Base-by-base conservation (phyloP, 2,329 filamentous ascomycete genomes). In the Aspergillus bombycis region DNA sequence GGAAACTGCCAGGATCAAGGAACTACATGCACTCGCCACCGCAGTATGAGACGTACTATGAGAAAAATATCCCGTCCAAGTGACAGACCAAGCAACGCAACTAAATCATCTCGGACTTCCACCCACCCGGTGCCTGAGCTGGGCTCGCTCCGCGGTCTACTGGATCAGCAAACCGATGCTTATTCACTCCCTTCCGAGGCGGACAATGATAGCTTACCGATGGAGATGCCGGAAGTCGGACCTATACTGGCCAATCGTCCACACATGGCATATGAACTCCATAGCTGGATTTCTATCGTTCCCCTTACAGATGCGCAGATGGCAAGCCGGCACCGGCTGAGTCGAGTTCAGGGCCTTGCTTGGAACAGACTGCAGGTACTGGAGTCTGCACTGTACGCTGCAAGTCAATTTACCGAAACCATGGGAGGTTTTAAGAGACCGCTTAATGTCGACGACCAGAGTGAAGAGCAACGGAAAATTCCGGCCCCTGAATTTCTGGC, bases 1-100 rank as follows among this genome's bases (percentile, higher is more conserved):
- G 65, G 68, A 26, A 70, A 71, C 58, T 71, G 69, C 45, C 63
- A 62, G 36, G 69, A 71, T 58, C 66, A 68, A 63, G 63, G 57
- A 12, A 52, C 64, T 0, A 16, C 58, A 8, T 71, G 69, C 50
- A 62, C 56, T 60, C 67, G 64, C 16, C 43, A 26, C 19, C 54
- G 68, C 12, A 36, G 57, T 52, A 60, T 62, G 48, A 64, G 60
- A 50, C 61, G 61, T 28, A 38, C 53, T 34, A 56, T 53, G 2
- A 59, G 50, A 4, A 62, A 48, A n/a, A 23, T 32, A 23, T 23
- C 41, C 30, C 30, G 12, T 61, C 19, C 26, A 34, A 36, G 12
- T 61, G 38, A 36, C 3, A 34, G 52, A 21, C 11, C 19, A 36
- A 36, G 30, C 19, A 54, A 12, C 23, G 19, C 16, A 54, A 19